Evolutionary conservation across 768 basidiomycete species (phyloP).

Genomic region (Tricholomella constricta): DNA sequence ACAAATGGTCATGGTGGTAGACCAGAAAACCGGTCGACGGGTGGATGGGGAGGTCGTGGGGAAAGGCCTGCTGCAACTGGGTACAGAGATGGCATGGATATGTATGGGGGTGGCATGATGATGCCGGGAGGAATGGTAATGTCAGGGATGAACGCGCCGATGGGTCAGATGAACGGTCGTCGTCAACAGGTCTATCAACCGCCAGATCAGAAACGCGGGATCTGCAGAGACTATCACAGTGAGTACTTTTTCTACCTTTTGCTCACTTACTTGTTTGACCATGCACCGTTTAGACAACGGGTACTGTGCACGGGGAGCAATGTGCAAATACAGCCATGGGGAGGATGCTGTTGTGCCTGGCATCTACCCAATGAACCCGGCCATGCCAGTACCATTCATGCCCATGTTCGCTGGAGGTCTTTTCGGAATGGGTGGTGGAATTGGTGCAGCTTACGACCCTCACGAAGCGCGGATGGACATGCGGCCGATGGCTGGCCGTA

Average conservation of each 20-base stretch:
- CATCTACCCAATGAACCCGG: slow-evolving; percentile 57
- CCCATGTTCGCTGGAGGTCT: slow-evolving; percentile 65
- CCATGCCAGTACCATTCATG: slow-evolving; percentile 59
- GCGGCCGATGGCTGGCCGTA: slow-evolving; percentile 50
- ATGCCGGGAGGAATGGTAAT: slow-evolving; percentile 34
- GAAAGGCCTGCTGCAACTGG: slow-evolving; percentile 34
- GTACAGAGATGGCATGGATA: slow-evolving; percentile 35
- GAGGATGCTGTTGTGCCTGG: slow-evolving; percentile 82
- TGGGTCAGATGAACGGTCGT: slow-evolving; percentile 44
- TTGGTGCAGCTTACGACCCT: slow-evolving; percentile 68
- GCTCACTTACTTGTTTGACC: slow-evolving; percentile 2
- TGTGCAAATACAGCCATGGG: slow-evolving; percentile 92
- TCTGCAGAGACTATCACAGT: slow-evolving; percentile 95
- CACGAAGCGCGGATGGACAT: slow-evolving; percentile 82
- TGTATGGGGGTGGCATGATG: slow-evolving; percentile 30
- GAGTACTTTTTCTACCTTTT: slow-evolving; percentile 33
- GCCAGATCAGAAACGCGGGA: slow-evolving; percentile 72
- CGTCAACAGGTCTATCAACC: slow-evolving; percentile 65
- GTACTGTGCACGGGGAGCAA: slow-evolving; percentile 84
- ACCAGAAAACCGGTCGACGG: slow-evolving; percentile 34
- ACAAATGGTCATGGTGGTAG: slow-evolving; percentile 40
- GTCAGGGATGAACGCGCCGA: slow-evolving; percentile 34
- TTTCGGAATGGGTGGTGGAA: slow-evolving; percentile 47
- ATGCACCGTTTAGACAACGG: slow-evolving; percentile 66
- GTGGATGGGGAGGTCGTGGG: slow-evolving; percentile 45